These are phyloP conservation scores for Scolecobasidium constrictum DNA, from an alignment of 2,329 filamentous ascomycete species.

Conservation along the genomic window DNA sequence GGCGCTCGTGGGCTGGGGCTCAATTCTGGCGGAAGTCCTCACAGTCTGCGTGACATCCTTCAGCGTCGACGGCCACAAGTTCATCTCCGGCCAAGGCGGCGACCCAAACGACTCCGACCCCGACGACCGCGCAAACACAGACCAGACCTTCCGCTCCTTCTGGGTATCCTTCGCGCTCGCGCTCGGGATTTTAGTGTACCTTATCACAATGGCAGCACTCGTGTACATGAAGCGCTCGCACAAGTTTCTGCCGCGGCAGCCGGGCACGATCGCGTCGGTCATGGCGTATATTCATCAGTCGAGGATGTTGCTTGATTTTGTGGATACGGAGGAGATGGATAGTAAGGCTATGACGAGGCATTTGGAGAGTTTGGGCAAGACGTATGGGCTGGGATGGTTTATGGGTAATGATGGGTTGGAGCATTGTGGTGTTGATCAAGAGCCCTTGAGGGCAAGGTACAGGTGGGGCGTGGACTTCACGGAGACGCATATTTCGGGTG, in stretches of 20 bases:
- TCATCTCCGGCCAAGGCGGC: conserved; percentile 29
- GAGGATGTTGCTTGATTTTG: conserved; percentile 69
- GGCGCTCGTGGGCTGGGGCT: conserved; percentile 58
- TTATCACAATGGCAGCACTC: conserved; percentile 46
- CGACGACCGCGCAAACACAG: conserved; percentile 19
- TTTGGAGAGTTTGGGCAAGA: conserved; percentile 51
- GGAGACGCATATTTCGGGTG: conserved; percentile 19
- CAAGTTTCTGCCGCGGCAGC: conserved; percentile 66
- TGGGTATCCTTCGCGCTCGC: conserved; percentile 53
- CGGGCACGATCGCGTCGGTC: conserved; percentile 66
- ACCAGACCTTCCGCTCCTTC: conserved; percentile 47
- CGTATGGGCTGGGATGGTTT: conserved; percentile 71
- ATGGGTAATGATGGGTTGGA: conserved; percentile 58
- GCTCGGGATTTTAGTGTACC: conserved; percentile 53
- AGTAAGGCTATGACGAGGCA: conserved; percentile 50
- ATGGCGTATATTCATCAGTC: conserved; percentile 70
- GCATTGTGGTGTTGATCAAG: conserved; percentile 69
- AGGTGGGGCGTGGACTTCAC: conserved; percentile 45
- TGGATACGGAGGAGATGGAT: conserved; percentile 54
- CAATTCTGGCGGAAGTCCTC: conserved; percentile 61
- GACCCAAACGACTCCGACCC: conserved; percentile 11
- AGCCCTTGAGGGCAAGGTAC: conserved; percentile 56
- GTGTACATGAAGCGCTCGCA: conserved; percentile 54
- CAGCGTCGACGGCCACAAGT: conserved; percentile 52
- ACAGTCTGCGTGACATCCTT: conserved; percentile 59